Percentiles rank a stretch among this genome's conserved stretches.
Conservation (phyloP, 2,329 filamentous ascomycete genomes). For the Pseudogymnoascus sp. region DNA sequence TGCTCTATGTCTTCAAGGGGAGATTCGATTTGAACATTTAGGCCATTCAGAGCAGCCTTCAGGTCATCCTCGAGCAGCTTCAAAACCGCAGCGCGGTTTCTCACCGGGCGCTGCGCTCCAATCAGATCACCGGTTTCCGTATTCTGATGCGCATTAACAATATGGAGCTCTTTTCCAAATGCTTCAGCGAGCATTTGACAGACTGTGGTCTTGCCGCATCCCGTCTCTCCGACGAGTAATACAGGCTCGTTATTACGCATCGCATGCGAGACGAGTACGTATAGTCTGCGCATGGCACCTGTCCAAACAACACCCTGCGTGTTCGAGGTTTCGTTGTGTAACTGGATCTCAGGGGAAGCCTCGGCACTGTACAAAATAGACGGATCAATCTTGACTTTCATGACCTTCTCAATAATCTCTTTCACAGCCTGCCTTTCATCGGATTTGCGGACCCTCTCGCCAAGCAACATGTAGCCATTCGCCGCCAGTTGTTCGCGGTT, state of each 20-base stretch:
- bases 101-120: constrained; percentile 82
- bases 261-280: constrained; percentile 79
- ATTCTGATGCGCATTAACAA: constrained; percentile 96
- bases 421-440: constrained; percentile 82
- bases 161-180: constrained; percentile 66
- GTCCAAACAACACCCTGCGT: constrained; percentile 81
- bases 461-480: constrained; percentile 94
- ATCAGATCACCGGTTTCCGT: constrained; percentile 97
- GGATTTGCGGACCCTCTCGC: constrained; percentile 84
- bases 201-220: constrained; percentile 95
- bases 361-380: constrained; percentile 61
- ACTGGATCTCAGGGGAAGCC: constrained; percentile 47
- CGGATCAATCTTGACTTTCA: constrained; percentile 77
- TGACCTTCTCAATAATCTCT: constrained; percentile 77
- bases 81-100: constrained; percentile 70
- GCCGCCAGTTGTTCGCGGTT: constrained; percentile 79
- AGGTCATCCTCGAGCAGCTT: constrained; percentile 59
- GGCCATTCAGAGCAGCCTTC: constrained; percentile 32
- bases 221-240: constrained; percentile 89
- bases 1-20: constrained; percentile 52
- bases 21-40: constrained; percentile 40
- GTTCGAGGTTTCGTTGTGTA: constrained; percentile 40
- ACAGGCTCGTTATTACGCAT: constrained; percentile 88
- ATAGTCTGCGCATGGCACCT: constrained; percentile 83
- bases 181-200: constrained; percentile 86